Conservation (phyloP, 352 stramenopile genomes). For the Globisporangium nodosum region DNA sequence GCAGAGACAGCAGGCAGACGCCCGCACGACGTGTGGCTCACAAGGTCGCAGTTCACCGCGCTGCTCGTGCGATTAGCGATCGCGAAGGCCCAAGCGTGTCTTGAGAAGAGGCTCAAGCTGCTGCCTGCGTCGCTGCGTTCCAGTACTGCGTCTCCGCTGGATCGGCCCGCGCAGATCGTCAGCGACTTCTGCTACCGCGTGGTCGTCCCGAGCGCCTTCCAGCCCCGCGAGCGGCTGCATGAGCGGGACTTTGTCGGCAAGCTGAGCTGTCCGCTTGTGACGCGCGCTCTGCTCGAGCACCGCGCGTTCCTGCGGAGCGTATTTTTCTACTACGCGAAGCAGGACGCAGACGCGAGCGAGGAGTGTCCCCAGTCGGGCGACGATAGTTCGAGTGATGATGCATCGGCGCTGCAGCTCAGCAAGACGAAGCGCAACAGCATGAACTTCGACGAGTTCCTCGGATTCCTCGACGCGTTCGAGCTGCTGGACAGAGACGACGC, state of each 20-base stretch:
- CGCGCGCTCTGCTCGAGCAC: slow-evolving; percentile 42
- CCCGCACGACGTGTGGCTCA: slow-evolving; percentile 7
- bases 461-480: slow-evolving; percentile 28
- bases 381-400: not conserved
- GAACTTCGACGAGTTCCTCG: slow-evolving; percentile 42
- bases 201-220: slow-evolving; percentile 18
- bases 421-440: slow-evolving; percentile 56
- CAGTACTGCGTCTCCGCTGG: not conserved
- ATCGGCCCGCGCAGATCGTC: slow-evolving; percentile 28
- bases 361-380: not conserved
- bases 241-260: slow-evolving; percentile 35
- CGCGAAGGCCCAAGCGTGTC: not conserved
- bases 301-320: slow-evolving; percentile 43
- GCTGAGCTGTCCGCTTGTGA: slow-evolving; percentile 36
- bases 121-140: not conserved
- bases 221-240: slow-evolving; percentile 7
- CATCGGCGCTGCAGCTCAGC: slow-evolving; percentile 16
- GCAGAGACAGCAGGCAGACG: not conserved
- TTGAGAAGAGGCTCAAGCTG: not conserved
- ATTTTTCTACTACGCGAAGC: slow-evolving; percentile 55
- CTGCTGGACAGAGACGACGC: slow-evolving; percentile 9
- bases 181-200: slow-evolving; percentile 34
- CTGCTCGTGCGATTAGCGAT: slow-evolving; percentile 11
- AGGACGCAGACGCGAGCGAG: slow-evolving; percentile 19
- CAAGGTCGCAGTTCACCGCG: slow-evolving; percentile 12